A percentile compares a stretch with the other conserved stretches of the same genome.
phyloP scores from a whole-genome alignment of 331 rosid species.

The Phaseolus coccineus region DNA sequence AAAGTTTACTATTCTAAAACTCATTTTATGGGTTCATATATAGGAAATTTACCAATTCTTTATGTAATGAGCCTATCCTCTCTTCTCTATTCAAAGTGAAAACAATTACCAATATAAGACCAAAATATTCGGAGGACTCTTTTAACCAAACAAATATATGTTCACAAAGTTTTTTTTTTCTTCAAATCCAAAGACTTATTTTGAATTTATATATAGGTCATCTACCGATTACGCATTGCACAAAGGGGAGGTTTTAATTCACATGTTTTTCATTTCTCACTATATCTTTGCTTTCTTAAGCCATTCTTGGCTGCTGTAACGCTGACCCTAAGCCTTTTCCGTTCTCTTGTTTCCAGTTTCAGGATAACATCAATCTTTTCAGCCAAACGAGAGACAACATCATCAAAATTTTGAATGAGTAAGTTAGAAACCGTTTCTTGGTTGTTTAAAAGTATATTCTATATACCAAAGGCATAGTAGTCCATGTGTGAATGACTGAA shows the following conservation, averaged over 20 bases:
- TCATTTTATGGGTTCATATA: background rate
- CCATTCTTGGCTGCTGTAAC: slow-evolving; percentile 23
- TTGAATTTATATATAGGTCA: too few relatives aligned
- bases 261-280: background rate
- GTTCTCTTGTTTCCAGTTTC: slow-evolving; percentile 54
- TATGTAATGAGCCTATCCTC: too few relatives aligned
- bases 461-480: background rate
- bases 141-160: too few relatives aligned
- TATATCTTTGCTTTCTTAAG: slow-evolving; percentile 5
- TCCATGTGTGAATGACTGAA: background rate
- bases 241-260: too few relatives aligned
- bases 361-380: slow-evolving; percentile 63
- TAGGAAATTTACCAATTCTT: background rate
- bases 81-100: too few relatives aligned
- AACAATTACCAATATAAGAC: too few relatives aligned
- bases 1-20: slow-evolving; percentile 4
- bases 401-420: slow-evolving; percentile 62
- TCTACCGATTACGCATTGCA: too few relatives aligned
- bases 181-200: too few relatives aligned
- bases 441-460: background rate
- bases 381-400: slow-evolving; percentile 66
- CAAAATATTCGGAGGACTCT: too few relatives aligned
- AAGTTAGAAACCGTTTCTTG: slow-evolving; percentile 37
- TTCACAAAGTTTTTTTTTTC: too few relatives aligned
- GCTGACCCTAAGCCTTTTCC: background rate